These are phyloP conservation scores for Fusarium oligoseptatum DNA, from an alignment of 2,329 filamentous ascomycete species.

Conservation along the genomic window DNA sequence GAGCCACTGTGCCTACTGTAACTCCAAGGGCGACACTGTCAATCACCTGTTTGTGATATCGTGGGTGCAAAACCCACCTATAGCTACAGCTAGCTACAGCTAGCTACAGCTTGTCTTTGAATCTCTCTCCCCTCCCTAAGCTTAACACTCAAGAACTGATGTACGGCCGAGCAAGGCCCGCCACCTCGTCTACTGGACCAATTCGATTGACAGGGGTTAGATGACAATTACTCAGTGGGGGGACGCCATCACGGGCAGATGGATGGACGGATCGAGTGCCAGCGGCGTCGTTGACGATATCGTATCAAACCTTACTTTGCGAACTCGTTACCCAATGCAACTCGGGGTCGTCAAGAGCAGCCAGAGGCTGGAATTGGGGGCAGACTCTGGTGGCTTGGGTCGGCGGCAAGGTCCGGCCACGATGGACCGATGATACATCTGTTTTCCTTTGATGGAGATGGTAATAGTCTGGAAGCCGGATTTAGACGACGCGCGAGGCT, in stretches of 20 bases:
- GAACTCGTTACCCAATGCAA: constrained; percentile 36
- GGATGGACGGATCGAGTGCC: constrained; percentile 23
- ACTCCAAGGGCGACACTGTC: constrained; percentile 4
- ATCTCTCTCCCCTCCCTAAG: constrained; percentile 4
- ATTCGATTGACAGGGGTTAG: constrained; percentile 1
- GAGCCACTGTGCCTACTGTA: not conserved
- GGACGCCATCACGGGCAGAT: constrained; percentile 19
- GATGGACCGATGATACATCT: constrained; percentile 36
- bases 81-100: not conserved
- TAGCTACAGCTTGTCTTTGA: not conserved
- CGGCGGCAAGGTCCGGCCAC: constrained; percentile 42
- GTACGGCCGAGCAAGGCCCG: constrained; percentile 12
- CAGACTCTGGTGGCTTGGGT: constrained; percentile 36
- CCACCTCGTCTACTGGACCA: not conserved
- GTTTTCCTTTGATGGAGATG: constrained; percentile 10
- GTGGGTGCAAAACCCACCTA: not conserved
- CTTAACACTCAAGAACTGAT: not conserved
- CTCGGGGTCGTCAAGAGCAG: constrained; percentile 24
- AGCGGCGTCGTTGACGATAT: constrained; percentile 31
- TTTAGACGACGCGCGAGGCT: constrained; percentile 13
- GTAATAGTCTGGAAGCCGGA: constrained; percentile 8
- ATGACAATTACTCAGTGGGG: constrained; percentile 15
- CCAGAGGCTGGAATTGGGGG: constrained; percentile 25
- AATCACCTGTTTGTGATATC: not conserved
- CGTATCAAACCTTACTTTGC: constrained; percentile 35